These are phyloP conservation scores for Schizosaccharomyces pombe DNA, from an alignment of 805 yeast species.

Conservation along the genomic window DNA sequence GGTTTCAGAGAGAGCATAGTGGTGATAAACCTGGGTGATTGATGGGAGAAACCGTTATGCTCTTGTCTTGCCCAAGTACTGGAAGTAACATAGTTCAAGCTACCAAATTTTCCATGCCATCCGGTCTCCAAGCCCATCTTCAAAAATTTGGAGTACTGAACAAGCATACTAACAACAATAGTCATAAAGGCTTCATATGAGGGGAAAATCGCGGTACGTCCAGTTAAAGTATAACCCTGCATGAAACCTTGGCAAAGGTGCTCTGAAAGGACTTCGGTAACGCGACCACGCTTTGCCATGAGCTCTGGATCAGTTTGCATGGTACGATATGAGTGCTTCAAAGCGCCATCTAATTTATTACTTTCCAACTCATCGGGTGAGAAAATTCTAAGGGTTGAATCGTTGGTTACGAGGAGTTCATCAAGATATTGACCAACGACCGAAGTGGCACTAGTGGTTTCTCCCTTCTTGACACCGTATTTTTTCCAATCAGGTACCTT, in stretches of 20 bases:
- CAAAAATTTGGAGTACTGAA: constrained; percentile 11
- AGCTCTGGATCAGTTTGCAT: constrained; percentile 10
- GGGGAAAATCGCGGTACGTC: constrained; percentile 11
- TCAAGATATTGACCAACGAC: constrained; percentile 10
- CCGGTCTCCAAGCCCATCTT: constrained; percentile 10
- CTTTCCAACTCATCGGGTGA: constrained; percentile 11
- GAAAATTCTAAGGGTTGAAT: constrained; percentile 8
- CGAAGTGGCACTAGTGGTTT: constrained; percentile 8
- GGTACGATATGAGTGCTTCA: constrained; percentile 8
- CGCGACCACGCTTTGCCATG: constrained; percentile 10
- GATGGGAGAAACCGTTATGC: constrained; percentile 12
- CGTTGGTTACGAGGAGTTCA: constrained; percentile 8
- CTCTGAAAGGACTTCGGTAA: constrained; percentile 10
- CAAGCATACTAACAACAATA: constrained; percentile 11
- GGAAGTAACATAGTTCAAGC: constrained; percentile 10
- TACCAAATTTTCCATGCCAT: constrained; percentile 9
- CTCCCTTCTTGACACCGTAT: constrained; percentile 8
- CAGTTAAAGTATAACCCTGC: constrained; percentile 11
- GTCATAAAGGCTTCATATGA: constrained; percentile 11
- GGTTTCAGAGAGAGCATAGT: constrained; percentile 10
- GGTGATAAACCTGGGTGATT: constrained; percentile 10
- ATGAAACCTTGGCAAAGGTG: constrained; percentile 11
- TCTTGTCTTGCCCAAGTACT: constrained; percentile 12
- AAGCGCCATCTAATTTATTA: constrained; percentile 11
- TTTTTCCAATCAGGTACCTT: constrained; percentile 10